Percentiles rank a stretch among this genome's conserved stretches.
Evolutionary conservation across 805 yeast genomes (phyloP).

Genomic region (Candida tibetensis): DNA sequence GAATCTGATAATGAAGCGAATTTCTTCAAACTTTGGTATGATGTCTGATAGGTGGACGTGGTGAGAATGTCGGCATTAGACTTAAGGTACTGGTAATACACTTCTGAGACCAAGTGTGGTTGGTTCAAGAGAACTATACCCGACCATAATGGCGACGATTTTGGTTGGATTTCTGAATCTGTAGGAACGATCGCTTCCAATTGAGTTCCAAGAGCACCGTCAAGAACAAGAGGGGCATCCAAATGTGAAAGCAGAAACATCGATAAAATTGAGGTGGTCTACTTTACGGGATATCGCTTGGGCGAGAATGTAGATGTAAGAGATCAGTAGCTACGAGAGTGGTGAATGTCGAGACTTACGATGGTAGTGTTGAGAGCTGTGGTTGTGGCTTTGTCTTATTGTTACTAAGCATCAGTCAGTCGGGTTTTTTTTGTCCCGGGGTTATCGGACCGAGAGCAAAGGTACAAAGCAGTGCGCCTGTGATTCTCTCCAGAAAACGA

Average conservation of each 20-base stretch:
- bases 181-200: slow-evolving; percentile 17
- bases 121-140: slow-evolving; percentile 47
- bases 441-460: too few species aligned
- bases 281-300: too few species aligned
- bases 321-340: too few species aligned
- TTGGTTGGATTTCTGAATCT: slow-evolving; percentile 18
- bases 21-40: slow-evolving; percentile 38
- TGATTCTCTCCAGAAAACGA: too few species aligned
- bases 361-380: too few species aligned
- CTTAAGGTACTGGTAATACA: slow-evolving; percentile 50
- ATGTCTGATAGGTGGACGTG: slow-evolving; percentile 62
- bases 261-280: too few species aligned
- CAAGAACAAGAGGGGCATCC: slow-evolving; percentile 8
- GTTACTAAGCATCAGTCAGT: too few species aligned
- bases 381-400: too few species aligned
- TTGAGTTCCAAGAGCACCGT: slow-evolving; percentile 16
- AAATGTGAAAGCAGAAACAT: neutral
- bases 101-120: slow-evolving; percentile 41
- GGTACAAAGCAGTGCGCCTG: too few species aligned
- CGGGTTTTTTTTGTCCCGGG: too few species aligned
- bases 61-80: slow-evolving; percentile 56
- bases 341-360: too few species aligned
- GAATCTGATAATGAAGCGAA: slow-evolving; percentile 16
- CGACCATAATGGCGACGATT: slow-evolving; percentile 55
- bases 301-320: too few species aligned